A percentile compares a stretch with the other conserved stretches of the same genome.
These are phyloP conservation scores for Microbotryum saponariae DNA, from an alignment of 1,284 basidiomycete species.

Conservation along the genomic window DNA sequence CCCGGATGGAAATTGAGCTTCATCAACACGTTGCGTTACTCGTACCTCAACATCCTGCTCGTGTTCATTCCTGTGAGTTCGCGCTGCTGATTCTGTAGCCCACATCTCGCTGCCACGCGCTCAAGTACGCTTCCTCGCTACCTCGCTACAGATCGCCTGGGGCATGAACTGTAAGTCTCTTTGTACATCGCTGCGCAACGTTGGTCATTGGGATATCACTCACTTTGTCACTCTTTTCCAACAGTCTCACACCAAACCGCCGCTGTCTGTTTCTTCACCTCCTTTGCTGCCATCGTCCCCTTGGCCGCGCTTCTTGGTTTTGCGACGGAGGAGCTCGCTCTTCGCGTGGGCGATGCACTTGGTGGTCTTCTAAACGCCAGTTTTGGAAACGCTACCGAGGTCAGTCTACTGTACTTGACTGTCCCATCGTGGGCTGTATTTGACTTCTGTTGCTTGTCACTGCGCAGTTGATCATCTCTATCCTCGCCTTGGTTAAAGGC, in stretches of 20 bases:
- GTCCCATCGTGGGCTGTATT: background rate
- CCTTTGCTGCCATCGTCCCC: constrained; percentile 43
- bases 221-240: no score
- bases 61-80: constrained; percentile 47
- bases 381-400: constrained; percentile 46
- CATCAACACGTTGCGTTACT: constrained; percentile 44
- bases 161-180: constrained; percentile 43
- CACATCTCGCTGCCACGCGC: background rate
- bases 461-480: constrained; percentile 66
- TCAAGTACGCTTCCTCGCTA: background rate
- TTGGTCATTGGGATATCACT: constrained; percentile 42
- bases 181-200: background rate
- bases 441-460: constrained; percentile 41
- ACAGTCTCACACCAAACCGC: constrained; percentile 49
- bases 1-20: constrained; percentile 36
- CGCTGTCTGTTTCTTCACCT: constrained; percentile 61
- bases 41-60: constrained; percentile 48
- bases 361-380: constrained; percentile 68
- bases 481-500: constrained; percentile 73
- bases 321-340: constrained; percentile 37
- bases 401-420: background rate
- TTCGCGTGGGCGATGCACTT: constrained; percentile 34
- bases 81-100: background rate
- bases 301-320: constrained; percentile 34
- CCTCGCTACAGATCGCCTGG: constrained; percentile 49